Percentiles rank a stretch among this genome's conserved stretches.
phyloP scores from a whole-genome alignment of 306 rosid species.

The Alnus glutinosa region DNA sequence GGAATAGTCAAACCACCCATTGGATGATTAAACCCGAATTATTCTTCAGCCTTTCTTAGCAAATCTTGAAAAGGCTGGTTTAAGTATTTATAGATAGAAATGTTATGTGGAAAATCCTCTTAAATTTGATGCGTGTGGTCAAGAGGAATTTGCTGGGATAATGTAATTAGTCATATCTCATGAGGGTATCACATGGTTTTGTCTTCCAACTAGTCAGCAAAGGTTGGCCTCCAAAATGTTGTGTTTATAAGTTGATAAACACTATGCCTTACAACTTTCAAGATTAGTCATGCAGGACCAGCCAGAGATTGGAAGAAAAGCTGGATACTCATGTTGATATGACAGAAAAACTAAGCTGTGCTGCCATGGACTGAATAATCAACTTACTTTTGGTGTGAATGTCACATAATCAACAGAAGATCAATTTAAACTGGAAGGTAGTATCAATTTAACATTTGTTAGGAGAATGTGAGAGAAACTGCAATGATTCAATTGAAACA shows the following conservation, averaged over 20 bases:
- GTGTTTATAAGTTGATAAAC: background rate
- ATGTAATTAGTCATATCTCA: constrained; percentile 26
- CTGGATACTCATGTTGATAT: background rate
- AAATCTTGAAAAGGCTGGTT: constrained; percentile 43
- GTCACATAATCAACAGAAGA: too few species aligned
- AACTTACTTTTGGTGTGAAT: too few species aligned
- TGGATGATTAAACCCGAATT: constrained; percentile 50
- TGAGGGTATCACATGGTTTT: constrained; percentile 13
- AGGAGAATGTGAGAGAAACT: too few species aligned
- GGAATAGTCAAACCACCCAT: constrained; percentile 47
- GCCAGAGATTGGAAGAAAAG: background rate
- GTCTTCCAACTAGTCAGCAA: background rate
- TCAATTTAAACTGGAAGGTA: background rate
- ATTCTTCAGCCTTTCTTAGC: constrained; percentile 37
- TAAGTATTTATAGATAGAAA: constrained; percentile 16
- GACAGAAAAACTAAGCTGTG: background rate
- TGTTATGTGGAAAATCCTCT: constrained; percentile 31
- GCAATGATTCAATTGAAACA: background rate
- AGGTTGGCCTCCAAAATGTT: background rate
- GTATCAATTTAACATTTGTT: too few species aligned
- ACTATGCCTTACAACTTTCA: background rate
- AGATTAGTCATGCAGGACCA: background rate
- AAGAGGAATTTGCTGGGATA: background rate
- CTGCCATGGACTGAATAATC: too few species aligned
- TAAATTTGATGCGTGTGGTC: background rate